Evolutionary conservation across 139 green algal genomes (phyloP), one percentile per base, ranked within the genome.

Genomic region (Volvox reticuliferus): DNA sequence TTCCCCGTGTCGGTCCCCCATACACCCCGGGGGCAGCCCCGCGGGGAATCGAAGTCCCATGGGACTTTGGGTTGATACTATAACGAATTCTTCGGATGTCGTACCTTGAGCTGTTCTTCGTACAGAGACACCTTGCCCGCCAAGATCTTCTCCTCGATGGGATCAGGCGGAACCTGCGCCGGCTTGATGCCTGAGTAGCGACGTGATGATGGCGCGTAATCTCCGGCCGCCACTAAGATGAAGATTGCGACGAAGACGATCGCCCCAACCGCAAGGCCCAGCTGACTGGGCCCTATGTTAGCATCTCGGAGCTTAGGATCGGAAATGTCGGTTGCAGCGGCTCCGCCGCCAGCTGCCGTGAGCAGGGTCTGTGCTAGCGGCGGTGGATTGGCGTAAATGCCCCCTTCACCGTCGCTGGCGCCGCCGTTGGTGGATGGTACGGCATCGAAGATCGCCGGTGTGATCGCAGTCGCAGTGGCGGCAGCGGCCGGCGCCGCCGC

Each of bases 351-450:
- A 1, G 86, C 86, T 9, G 76, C 87, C 0, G 22, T 14, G 65
- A 92, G 13, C 3, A 96, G 76, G 1, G 94, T 95, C 55, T 89
- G 71, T 32, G 86, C 22, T 21, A 96, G n/a, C 65, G 85, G 88
- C 13, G 94, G 94, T 2, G 94, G 94, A 78, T 94, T 94, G 62
- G 85, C 91, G 55, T 96, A 96, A 32, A 94, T 94, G 94, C 93
- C 82, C 12, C 86, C 69, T 16, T 76, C 36, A 86, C 89, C 19
- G 94, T 91, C 35, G 73, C 26, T 44, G 62, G 18, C 37, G 36
- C 17, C 85, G 86, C 22, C 68, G 22, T 37, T 30, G 67, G 65
- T 2, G 16, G 37, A 67, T 18, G 77, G 26, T 67, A 28, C 24
- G 14, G 19, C 75, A 65, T 69, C 35, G 24, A 78, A 62, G 73